These are phyloP conservation scores for Tricholoma bakamatsutake DNA, from an alignment of 768 basidiomycete genomes.

Conservation along the genomic window DNA sequence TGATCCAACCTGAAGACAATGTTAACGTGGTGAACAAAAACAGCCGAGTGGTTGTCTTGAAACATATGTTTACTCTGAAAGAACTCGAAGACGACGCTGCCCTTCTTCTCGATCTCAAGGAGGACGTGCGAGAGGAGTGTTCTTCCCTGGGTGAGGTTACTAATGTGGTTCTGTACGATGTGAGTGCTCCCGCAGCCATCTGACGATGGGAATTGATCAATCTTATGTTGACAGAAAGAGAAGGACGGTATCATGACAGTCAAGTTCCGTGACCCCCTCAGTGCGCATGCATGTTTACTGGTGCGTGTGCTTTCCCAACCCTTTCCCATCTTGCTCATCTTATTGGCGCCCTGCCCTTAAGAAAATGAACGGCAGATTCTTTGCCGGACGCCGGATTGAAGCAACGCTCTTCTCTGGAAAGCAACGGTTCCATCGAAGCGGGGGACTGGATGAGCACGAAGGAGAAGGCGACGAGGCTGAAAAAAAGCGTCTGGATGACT, in stretches of 20 bases:
- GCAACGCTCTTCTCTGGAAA: constrained; percentile 80
- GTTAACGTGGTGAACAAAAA: constrained; percentile 42
- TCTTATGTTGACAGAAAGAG: constrained; percentile 59
- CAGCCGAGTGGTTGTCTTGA: constrained; percentile 84
- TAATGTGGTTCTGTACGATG: constrained; percentile 92
- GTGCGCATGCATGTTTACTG: constrained; percentile 88
- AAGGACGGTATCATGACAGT: constrained; percentile 92
- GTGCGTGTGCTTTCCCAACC: constrained; percentile 36
- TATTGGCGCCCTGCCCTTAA: constrained; percentile 20
- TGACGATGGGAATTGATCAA: background rate
- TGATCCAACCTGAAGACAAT: constrained; percentile 50
- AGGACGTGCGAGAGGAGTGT: constrained; percentile 94
- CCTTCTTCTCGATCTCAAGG: constrained; percentile 86
- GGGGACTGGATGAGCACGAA: constrained; percentile 54
- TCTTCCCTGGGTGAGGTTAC: constrained; percentile 89
- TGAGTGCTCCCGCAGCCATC: constrained; percentile 33
- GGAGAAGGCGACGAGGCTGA: constrained; percentile 70
- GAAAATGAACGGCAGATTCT: constrained; percentile 96
- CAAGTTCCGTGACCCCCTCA: constrained; percentile 89
- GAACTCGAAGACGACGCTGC: constrained; percentile 84
- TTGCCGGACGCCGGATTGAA: constrained; percentile 76
- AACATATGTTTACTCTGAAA: constrained; percentile 88
- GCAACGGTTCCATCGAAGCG: constrained; percentile 75
- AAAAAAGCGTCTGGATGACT: constrained; percentile 80
- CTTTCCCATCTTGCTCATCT: background rate